These are phyloP conservation scores for Fusarium sarcochroum DNA, from an alignment of 2,329 filamentous ascomycete genomes.

Conservation along the genomic window DNA sequence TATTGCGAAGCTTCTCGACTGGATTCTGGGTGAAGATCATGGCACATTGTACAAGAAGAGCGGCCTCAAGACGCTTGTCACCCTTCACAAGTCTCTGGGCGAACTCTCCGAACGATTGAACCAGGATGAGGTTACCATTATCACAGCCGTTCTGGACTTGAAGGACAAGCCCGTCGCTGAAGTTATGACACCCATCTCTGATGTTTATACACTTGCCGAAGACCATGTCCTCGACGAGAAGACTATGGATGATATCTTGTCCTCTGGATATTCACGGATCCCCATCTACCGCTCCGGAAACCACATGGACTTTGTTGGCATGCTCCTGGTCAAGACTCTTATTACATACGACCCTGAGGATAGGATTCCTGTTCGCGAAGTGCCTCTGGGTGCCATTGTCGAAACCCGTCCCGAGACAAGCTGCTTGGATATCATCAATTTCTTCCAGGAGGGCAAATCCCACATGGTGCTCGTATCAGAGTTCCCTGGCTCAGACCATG, in stretches of 20 bases:
- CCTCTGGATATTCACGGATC: slow-evolving; percentile 94
- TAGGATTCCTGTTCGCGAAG: slow-evolving; percentile 86
- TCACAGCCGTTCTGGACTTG: slow-evolving; percentile 94
- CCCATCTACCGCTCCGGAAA: slow-evolving; percentile 92
- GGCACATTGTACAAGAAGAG: slow-evolving; percentile 99
- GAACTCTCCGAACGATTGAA: slow-evolving; percentile 90
- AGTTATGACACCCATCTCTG: slow-evolving; percentile 99
- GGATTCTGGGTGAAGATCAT: slow-evolving; percentile 92
- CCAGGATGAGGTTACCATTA: slow-evolving; percentile 98
- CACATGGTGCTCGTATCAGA: slow-evolving; percentile 98
- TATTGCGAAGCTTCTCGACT: slow-evolving; percentile 94
- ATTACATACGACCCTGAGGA: slow-evolving; percentile 99
- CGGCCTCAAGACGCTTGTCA: slow-evolving; percentile 95
- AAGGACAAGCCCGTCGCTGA: slow-evolving; percentile 95
- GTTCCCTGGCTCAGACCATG: slow-evolving; percentile 87
- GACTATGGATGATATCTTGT: slow-evolving; percentile 94
- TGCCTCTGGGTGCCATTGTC: slow-evolving; percentile 91
- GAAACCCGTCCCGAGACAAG: slow-evolving; percentile 96
- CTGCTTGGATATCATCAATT: slow-evolving; percentile 98
- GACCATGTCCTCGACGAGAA: slow-evolving; percentile 92
- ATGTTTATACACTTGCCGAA: slow-evolving; percentile 97
- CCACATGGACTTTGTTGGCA: slow-evolving; percentile 90
- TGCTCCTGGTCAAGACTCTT: slow-evolving; percentile 98
- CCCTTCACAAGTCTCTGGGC: slow-evolving; percentile 91
- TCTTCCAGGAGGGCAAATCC: slow-evolving; percentile 99